Base-by-base conservation (phyloP, 2,329 filamentous ascomycete species). In the Xylariaceae sp. region DNA sequence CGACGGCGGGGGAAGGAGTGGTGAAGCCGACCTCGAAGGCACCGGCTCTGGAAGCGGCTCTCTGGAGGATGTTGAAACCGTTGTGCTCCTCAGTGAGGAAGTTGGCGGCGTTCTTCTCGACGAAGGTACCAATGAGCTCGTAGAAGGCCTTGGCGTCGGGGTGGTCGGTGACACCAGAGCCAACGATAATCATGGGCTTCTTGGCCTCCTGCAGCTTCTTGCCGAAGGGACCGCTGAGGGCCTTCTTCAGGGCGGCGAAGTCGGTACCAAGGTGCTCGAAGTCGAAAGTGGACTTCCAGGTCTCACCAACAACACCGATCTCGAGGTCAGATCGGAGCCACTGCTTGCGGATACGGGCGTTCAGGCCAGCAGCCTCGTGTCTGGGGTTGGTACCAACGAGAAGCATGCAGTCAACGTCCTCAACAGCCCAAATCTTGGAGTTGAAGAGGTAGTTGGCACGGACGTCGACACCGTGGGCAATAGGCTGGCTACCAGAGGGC, bases 391-490 rank as follows among this genome's bases (percentile, higher is more conserved):
- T 97, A 67, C 93, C 94, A 64, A 99, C 85, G 60, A 99, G 86
- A 56, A 99, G 87, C 61, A 99, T 90, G 68, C 83, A 86, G 76
- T 97, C 94, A 15, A 93, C 91, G 72, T 96, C 90, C 77, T 99
- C 94, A 44, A 97, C 89, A 71, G 92, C 94, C 74, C 85, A 88
- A 72, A 99, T 96, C 74, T 83, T 90, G 44, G 92, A 96, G 83
- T 99, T 99, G 83, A 99, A 97, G 50, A 91, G 82, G 77, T 95
- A 99, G 80, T 94, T 99, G 60, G 92, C 90, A 66, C 93, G 90
- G 60, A 97, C 84, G 71, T 99, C 94, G 63, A 97, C 79, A 75
- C 94, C 94, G 76, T 99, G 94, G 42, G 93, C 89, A 63, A 97
- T 79, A 11, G 94, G 94, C 65, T 87, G 80, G 75, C 83, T 88